Conservation (phyloP, 768 basidiomycete species). For the Cystofilobasidium capitatum region DNA sequence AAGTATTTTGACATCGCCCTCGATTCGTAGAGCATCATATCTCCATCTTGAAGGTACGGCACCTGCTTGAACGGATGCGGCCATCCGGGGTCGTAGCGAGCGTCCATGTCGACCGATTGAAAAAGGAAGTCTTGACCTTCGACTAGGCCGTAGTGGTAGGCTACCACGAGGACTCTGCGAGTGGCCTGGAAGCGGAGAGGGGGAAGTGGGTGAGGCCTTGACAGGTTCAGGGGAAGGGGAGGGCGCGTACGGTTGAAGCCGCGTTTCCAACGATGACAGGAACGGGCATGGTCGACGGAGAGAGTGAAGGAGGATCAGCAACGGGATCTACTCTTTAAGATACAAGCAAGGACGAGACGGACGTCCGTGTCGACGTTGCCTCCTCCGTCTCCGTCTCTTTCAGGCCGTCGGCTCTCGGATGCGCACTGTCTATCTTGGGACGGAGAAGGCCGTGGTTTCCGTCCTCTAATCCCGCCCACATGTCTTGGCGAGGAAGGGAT, state of each 20-base stretch:
- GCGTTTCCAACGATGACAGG: not conserved
- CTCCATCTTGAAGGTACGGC: slow-evolving; percentile 56
- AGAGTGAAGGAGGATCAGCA: not conserved
- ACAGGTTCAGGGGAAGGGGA: not conserved
- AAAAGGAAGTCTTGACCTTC: not conserved
- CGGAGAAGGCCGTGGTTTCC: no score
- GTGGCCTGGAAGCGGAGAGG: not conserved
- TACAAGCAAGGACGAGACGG: no score
- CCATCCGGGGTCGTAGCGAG: no score
- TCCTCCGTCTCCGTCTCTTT: no score
- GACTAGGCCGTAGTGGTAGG: slow-evolving; percentile 3
- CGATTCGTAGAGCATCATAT: slow-evolving; percentile 49
- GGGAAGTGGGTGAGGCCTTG: not conserved
- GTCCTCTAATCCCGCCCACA: no score
- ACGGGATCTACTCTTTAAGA: no score
- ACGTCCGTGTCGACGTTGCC: no score
- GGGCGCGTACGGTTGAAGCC: not conserved
- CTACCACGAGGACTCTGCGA: slow-evolving; percentile 6
- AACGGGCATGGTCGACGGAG: no score
- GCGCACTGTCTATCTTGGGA: no score
- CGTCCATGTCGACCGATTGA: no score
- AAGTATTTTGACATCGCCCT: slow-evolving; percentile 50
- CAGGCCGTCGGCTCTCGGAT: no score
- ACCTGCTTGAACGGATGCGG: slow-evolving; percentile 59
- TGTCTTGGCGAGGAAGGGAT: no score